These are phyloP conservation scores for Trichoderma guizhouense DNA, from an alignment of 2,329 filamentous ascomycete species.

Conservation along the genomic window DNA sequence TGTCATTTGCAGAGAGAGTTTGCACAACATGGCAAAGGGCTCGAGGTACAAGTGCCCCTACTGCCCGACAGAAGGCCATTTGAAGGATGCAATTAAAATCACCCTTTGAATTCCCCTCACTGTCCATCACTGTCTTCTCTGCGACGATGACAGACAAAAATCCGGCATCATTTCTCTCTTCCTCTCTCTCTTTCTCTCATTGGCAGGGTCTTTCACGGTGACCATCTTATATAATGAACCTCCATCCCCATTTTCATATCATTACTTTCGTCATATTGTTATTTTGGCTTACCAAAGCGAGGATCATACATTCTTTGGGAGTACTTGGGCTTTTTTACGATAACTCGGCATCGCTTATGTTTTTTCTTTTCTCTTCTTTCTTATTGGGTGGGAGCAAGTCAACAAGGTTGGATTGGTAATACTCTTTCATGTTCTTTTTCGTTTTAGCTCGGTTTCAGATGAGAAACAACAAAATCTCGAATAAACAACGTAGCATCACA, in stretches of 20 bases:
- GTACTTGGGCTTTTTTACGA: neutral
- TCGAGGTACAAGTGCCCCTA: slow-evolving; percentile 92
- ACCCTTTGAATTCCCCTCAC: slow-evolving; percentile 46
- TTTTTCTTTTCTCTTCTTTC: neutral
- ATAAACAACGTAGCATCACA: neutral
- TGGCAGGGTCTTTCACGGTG: neutral
- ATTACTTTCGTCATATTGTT: neutral
- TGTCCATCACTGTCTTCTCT: neutral
- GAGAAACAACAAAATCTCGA: neutral
- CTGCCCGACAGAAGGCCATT: slow-evolving; percentile 78
- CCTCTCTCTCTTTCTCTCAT: neutral
- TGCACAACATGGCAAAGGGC: slow-evolving; percentile 76
- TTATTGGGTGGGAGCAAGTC: neutral
- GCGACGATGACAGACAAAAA: neutral
- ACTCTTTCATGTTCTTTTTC: neutral
- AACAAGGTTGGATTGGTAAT: neutral
- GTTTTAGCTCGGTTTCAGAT: neutral
- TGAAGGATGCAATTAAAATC: slow-evolving; percentile 72
- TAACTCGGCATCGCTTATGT: neutral
- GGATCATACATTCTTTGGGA: neutral
- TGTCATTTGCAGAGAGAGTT: slow-evolving; percentile 81
- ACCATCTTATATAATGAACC: neutral
- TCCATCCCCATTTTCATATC: neutral
- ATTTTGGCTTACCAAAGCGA: slow-evolving; percentile 10
- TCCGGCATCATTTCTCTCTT: neutral